Percentiles rank a stretch among this genome's conserved stretches.
Evolutionary conservation across 495 filamentous ascomycete genomes (phyloP).

Genomic region (Penicillium coffeae): DNA sequence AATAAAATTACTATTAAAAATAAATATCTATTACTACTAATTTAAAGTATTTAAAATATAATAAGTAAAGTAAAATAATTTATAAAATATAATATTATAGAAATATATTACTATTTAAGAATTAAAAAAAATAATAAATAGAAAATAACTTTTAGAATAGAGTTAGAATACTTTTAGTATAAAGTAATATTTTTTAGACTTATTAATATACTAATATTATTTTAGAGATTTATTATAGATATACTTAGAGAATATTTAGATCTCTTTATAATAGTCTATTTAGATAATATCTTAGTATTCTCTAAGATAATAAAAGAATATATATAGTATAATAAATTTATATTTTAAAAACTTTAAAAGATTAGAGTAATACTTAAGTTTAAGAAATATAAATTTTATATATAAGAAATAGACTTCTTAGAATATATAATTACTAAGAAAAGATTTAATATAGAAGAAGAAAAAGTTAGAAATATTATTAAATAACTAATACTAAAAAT

Average conservation of each 20-base stretch:
- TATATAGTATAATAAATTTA: constrained; percentile 4
- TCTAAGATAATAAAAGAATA: constrained; percentile 9
- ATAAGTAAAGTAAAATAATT: constrained; percentile 19
- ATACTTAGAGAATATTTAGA: constrained; percentile 9
- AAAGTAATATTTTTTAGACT: constrained; percentile 15
- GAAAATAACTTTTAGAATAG: constrained; percentile 16
- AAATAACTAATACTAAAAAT: neutral
- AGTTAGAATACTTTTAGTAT: constrained; percentile 15
- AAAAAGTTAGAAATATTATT: neutral
- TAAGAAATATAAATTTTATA: constrained; percentile 2
- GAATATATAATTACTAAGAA: constrained; percentile 3
- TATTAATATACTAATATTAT: constrained; percentile 12
- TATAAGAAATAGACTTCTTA: neutral
- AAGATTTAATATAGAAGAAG: constrained; percentile 2
- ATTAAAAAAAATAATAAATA: constrained; percentile 14
- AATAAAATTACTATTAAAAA: constrained; percentile 26
- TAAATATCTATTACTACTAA: constrained; percentile 17
- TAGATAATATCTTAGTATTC: constrained; percentile 15
- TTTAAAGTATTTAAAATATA: constrained; percentile 15
- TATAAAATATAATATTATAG: constrained; percentile 22
- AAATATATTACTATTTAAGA: constrained; percentile 11
- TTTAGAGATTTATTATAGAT: constrained; percentile 6
- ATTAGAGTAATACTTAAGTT: neutral
- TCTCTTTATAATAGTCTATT: constrained; percentile 6
- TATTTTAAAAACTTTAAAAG: neutral